Evolutionary conservation across 306 rosid genomes (phyloP).

Genomic region (Cucurbita argyrosperma): DNA sequence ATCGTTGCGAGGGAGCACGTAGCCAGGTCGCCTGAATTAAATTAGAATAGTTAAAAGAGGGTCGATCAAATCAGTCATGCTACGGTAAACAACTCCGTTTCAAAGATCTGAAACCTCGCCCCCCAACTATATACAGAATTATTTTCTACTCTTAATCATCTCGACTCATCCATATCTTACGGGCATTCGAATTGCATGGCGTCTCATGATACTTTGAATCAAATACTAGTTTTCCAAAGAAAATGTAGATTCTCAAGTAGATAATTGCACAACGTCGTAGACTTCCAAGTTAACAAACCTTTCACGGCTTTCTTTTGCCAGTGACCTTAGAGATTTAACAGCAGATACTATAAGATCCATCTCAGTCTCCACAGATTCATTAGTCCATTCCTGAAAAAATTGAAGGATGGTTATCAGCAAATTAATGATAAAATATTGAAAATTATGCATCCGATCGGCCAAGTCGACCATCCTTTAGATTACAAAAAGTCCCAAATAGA

Average conservation of each 20-base stretch:
- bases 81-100: background rate
- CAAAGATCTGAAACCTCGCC: background rate
- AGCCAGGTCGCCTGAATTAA: conserved; percentile 28
- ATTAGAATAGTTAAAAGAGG: background rate
- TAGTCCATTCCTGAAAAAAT: conserved; percentile 54
- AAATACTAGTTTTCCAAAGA: background rate
- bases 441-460: background rate
- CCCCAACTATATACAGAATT: background rate
- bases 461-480: background rate
- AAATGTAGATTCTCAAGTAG: background rate
- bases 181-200: background rate
- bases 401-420: background rate
- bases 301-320: conserved; percentile 85
- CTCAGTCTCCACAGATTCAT: conserved; percentile 49
- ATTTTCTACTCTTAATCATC: background rate
- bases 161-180: background rate
- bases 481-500: background rate
- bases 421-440: background rate
- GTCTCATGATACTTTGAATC: background rate
- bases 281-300: conserved; percentile 26
- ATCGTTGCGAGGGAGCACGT: conserved; percentile 15
- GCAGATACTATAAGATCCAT: conserved; percentile 62
- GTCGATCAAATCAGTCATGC: background rate
- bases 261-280: background rate
- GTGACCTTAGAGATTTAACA: conserved; percentile 68